Evolutionary conservation across 2,329 filamentous ascomycete genomes (phyloP).

Genomic region (Xylaria sp.): DNA sequence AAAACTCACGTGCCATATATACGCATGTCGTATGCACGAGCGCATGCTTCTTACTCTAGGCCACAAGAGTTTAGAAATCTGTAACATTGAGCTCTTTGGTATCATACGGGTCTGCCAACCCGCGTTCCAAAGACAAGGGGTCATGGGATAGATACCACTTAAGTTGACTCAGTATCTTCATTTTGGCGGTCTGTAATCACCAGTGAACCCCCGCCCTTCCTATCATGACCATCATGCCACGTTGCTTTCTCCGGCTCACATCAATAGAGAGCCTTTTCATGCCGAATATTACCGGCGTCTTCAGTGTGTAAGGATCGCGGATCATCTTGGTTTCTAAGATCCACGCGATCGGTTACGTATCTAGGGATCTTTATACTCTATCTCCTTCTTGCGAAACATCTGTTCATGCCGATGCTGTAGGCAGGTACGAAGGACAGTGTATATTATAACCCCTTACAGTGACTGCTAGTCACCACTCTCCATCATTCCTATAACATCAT

Average conservation of each 20-base stretch:
- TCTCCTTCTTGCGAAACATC: not conserved
- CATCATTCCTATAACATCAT: too few relatives aligned
- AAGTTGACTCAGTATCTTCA: not conserved
- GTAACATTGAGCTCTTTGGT: not conserved
- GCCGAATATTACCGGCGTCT: not conserved
- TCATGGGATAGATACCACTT: not conserved
- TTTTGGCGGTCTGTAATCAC: not conserved
- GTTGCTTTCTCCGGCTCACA: not conserved
- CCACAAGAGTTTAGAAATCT: not conserved
- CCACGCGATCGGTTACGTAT: not conserved
- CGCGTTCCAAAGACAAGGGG: not conserved
- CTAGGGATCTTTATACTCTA: not conserved
- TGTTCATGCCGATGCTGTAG: not conserved
- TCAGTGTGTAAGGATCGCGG: not conserved
- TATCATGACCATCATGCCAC: not conserved
- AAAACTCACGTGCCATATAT: not conserved
- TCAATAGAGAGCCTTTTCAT: not conserved
- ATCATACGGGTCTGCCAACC: not conserved
- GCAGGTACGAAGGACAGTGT: too few relatives aligned
- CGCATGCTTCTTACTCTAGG: not conserved
- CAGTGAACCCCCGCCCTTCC: not conserved
- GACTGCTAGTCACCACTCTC: too few relatives aligned
- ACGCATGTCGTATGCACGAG: not conserved
- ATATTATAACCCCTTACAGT: too few relatives aligned
- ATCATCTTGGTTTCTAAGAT: not conserved